phyloP scores from a whole-genome alignment of 2,329 filamentous ascomycete species.

The Verticillium longisporum region DNA sequence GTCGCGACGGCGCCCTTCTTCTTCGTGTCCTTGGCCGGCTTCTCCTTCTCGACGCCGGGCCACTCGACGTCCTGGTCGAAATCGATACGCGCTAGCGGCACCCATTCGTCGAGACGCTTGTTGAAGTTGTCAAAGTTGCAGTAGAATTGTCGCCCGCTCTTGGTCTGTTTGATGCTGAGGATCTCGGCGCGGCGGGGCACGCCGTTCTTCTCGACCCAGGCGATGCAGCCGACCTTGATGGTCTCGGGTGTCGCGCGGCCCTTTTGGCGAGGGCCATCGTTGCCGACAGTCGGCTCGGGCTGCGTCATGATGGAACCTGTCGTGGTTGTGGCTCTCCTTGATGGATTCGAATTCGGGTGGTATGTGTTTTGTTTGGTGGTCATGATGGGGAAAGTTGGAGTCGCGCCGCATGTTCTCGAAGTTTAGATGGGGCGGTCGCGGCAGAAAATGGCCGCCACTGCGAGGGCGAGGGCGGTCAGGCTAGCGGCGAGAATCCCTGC shows the following conservation, averaged over 20 bases:
- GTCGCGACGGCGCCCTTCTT: slow-evolving; percentile 59
- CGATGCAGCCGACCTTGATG: slow-evolving; percentile 61
- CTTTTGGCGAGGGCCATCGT: slow-evolving; percentile 57
- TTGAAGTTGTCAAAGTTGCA: slow-evolving; percentile 99
- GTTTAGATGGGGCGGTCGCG: slow-evolving; percentile 2
- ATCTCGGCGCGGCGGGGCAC: slow-evolving; percentile 90
- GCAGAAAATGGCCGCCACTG: slow-evolving; percentile 8
- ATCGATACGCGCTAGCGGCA: slow-evolving; percentile 74
- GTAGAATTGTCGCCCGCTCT: slow-evolving; percentile 84
- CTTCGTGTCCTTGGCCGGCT: slow-evolving; percentile 66
- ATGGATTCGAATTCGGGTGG: slow-evolving; percentile 2
- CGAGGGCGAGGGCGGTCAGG: not conserved
- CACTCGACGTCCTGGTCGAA: slow-evolving; percentile 90
- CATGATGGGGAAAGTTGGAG: not conserved
- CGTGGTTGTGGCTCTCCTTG: slow-evolving; percentile 4
- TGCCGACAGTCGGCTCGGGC: slow-evolving; percentile 47
- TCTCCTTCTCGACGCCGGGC: slow-evolving; percentile 83
- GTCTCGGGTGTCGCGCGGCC: slow-evolving; percentile 81
- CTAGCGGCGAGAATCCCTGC: not conserved
- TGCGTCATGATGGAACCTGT: slow-evolving; percentile 44
- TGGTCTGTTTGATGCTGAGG: slow-evolving; percentile 84
- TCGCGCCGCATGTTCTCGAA: not conserved
- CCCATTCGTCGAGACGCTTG: slow-evolving; percentile 81
- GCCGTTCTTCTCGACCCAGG: slow-evolving; percentile 64
- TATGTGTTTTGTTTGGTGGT: not conserved